These are phyloP conservation scores for Citrus reticulata DNA, from an alignment of 345 rosid species.

Conservation along the genomic window DNA sequence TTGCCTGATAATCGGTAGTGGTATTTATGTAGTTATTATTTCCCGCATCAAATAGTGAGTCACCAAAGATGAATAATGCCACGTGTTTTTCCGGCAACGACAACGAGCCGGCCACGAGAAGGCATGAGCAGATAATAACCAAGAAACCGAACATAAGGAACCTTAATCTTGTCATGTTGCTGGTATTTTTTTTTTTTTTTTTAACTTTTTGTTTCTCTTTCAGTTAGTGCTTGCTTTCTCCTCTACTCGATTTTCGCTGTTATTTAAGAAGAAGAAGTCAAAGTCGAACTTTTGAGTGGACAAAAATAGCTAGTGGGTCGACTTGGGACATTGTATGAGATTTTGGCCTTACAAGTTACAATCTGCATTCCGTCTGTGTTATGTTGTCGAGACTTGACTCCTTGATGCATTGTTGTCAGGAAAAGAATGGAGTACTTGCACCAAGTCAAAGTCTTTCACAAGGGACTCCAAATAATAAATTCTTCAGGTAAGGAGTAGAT, in stretches of 20 bases:
- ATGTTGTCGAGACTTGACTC: no score
- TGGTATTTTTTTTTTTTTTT: no score
- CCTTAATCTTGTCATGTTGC: neutral
- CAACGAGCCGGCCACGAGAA: neutral
- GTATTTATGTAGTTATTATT: conserved; percentile 30
- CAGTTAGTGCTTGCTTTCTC: neutral
- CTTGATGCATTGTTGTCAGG: no score
- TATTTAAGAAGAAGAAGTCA: neutral
- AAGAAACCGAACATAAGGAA: neutral
- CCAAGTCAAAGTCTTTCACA: no score
- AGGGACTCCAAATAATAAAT: no score
- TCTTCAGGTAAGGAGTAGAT: no score
- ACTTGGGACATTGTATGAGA: neutral
- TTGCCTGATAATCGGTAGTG: neutral
- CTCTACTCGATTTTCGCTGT: neutral
- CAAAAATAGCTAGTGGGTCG: neutral
- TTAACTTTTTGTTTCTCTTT: no score
- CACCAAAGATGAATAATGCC: conserved; percentile 36
- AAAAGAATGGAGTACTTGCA: no score
- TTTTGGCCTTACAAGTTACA: no score
- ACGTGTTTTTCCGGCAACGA: neutral
- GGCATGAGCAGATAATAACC: neutral
- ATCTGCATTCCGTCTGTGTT: no score
- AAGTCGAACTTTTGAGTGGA: neutral
- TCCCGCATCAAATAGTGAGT: conserved; percentile 33